Evolutionary conservation across 2,329 filamentous ascomycete species (phyloP), one percentile per base, ranked within the genome.

Genomic region (Colletotrichum costaricense): DNA sequence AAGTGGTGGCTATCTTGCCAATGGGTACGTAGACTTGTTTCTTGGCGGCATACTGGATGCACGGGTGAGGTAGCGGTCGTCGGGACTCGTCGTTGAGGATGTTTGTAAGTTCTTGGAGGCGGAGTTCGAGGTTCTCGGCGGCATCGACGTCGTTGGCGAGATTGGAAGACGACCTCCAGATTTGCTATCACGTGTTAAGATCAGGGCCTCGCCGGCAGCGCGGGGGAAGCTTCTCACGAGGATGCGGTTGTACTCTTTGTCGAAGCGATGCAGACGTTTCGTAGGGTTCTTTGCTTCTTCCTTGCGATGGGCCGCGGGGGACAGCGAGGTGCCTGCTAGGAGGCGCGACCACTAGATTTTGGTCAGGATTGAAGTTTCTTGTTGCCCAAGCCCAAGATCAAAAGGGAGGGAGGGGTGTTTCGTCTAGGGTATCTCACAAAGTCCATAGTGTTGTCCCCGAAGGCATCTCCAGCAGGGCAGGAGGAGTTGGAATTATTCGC

Each of bases 11-110:
- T 77, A 98, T 95, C 84, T 97, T 95, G 75, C 94, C 94, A 75
- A 98, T 92, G 14, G 94, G 93, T 5, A 95, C 92, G 81, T 97
- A 99, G 64, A 98, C 93, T 81, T 97, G 94, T 77, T 95, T 94
- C 67, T 92, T 90, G 46, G 95, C 92, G 73, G 94, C 94, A 83
- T 96, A 98, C 78, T 93, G 89, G 49, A 98, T 94, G 84, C 97
- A 99, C 4, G 95, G 93, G 82, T 98, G 96, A 7, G 96, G 96
- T 30, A 95, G 89, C 5, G 95, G 95, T 56, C 95, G 92, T 76
- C 95, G 93, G 73, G 94, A 94, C 84, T 98, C 96, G 84, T 98
- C 95, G 84, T 91, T 93, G 76, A 98, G 92, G 78, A 97, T 92
- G 76, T 88, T 89, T 76, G 89, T 92, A 55, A 93, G 87, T 77